Conservation (phyloP, 2,329 filamentous ascomycete species). For the Colletotrichum incanum region DNA sequence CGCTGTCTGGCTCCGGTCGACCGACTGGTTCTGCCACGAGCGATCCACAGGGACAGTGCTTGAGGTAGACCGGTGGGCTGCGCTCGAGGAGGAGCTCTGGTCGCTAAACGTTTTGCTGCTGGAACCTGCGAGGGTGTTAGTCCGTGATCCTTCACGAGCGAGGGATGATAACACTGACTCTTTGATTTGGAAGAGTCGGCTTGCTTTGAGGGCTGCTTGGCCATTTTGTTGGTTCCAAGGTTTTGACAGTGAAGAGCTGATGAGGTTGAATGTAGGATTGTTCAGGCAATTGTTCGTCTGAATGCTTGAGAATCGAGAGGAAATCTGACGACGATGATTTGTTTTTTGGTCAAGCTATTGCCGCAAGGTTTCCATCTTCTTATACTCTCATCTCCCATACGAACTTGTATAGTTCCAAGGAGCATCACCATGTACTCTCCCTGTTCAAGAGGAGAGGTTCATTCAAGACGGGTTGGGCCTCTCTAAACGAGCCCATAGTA, state of each 20-base stretch:
- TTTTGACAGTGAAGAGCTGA: neutral
- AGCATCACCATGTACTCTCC: neutral
- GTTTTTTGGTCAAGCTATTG: neutral
- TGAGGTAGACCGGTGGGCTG: neutral
- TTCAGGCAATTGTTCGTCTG: too few relatives aligned
- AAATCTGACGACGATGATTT: neutral
- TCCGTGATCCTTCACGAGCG: too few relatives aligned
- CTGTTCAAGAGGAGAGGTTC: too few relatives aligned
- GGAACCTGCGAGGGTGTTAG: conserved; percentile 5
- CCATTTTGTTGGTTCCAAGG: neutral
- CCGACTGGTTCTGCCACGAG: conserved; percentile 31
- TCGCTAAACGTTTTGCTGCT: neutral
- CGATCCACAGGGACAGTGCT: conserved; percentile 32
- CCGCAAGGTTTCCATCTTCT: neutral
- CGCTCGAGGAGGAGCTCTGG: conserved; percentile 6
- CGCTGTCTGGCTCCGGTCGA: conserved; percentile 14
- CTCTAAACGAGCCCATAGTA: neutral
- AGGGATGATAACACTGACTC: neutral
- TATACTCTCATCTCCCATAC: neutral
- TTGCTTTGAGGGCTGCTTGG: conserved; percentile 27
- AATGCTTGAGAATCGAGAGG: neutral
- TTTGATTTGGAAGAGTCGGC: conserved; percentile 28
- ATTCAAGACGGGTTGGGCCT: neutral
- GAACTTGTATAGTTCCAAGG: neutral
- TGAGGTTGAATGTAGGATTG: neutral